A percentile compares a stretch with the other conserved stretches of the same genome.
Evolutionary conservation across 129 eudicot species (phyloP).

Genomic region (Chrysanthemum lavandulifolium): DNA sequence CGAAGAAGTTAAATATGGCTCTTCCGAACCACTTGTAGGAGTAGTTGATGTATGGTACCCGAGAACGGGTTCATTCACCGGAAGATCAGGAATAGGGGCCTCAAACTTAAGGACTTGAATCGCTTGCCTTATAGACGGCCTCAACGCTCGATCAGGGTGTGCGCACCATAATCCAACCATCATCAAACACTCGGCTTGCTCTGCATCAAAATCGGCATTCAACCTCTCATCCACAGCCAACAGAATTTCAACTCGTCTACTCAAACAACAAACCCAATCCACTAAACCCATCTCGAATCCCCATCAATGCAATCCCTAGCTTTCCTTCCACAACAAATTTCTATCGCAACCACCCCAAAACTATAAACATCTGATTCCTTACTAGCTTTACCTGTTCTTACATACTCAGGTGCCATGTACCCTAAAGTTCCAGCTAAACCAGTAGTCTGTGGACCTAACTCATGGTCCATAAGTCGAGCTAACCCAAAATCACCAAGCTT

Average conservation of each 20-base stretch:
- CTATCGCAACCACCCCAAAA: conserved; percentile 56
- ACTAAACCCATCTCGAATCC: conserved; percentile 31
- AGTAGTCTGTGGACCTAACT: conserved; percentile 45
- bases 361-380: conserved; percentile 57
- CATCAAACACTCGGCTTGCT: conserved; percentile 47
- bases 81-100: too few relatives aligned
- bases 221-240: conserved; percentile 35
- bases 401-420: conserved; percentile 56
- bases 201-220: conserved; percentile 29
- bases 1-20: too few relatives aligned
- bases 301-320: conserved; percentile 23
- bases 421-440: conserved; percentile 55
- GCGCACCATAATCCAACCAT: conserved; percentile 57
- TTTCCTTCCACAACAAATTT: conserved; percentile 45
- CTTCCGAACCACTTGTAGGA: too few relatives aligned
- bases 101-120: too few relatives aligned
- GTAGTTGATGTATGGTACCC: too few relatives aligned
- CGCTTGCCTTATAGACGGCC: conserved; percentile 55
- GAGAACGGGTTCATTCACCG: too few relatives aligned
- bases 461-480: conserved; percentile 61
- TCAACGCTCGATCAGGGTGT: conserved; percentile 32
- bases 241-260: conserved; percentile 29
- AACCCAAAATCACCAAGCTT: conserved; percentile 76
- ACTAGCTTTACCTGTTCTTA: conserved; percentile 46
- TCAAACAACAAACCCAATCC: conserved; percentile 41